Evolutionary conservation across 208 protist genomes (phyloP).

Genomic region (Acanthamoeba lenticulata): DNA sequence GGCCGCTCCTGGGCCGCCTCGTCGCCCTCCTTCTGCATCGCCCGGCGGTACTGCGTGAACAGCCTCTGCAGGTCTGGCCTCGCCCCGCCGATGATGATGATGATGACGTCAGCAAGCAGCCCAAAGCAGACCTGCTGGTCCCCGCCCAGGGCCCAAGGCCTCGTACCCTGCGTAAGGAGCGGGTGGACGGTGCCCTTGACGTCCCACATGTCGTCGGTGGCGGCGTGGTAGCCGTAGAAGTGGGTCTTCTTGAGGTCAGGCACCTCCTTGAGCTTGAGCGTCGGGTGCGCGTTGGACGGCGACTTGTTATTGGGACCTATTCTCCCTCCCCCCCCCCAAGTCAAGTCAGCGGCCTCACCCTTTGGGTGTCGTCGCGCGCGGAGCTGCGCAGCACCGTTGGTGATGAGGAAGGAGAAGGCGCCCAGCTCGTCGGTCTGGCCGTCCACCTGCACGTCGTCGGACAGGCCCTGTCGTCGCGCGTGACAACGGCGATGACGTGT

Average conservation of each 20-base stretch:
- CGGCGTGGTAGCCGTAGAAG: not conserved
- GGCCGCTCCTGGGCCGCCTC: not conserved
- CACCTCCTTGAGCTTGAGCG: not conserved
- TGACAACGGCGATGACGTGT: too few species aligned
- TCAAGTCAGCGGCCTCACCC: too few species aligned
- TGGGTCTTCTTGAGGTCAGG: not conserved
- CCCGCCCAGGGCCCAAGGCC: too few species aligned
- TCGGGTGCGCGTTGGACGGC: not conserved
- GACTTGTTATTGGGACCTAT: not conserved
- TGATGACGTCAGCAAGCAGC: too few species aligned
- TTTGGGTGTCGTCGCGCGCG: too few species aligned
- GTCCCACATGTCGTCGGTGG: conserved; percentile 3
- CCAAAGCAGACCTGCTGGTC: too few species aligned
- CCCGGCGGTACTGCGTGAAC: not conserved
- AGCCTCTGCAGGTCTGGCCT: not conserved
- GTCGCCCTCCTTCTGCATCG: not conserved
- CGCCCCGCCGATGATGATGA: too few species aligned
- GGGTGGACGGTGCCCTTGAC: not conserved
- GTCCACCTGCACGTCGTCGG: conserved; percentile 1
- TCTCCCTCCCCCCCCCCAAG: not conserved
- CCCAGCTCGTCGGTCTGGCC: conserved; percentile 39
- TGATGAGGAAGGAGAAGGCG: conserved; percentile 2
- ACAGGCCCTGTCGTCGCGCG: too few species aligned
- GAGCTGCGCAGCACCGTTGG: not conserved
- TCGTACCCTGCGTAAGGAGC: not conserved